Conservation (phyloP, 495 filamentous ascomycete species). For the Penicillium goetzii region DNA sequence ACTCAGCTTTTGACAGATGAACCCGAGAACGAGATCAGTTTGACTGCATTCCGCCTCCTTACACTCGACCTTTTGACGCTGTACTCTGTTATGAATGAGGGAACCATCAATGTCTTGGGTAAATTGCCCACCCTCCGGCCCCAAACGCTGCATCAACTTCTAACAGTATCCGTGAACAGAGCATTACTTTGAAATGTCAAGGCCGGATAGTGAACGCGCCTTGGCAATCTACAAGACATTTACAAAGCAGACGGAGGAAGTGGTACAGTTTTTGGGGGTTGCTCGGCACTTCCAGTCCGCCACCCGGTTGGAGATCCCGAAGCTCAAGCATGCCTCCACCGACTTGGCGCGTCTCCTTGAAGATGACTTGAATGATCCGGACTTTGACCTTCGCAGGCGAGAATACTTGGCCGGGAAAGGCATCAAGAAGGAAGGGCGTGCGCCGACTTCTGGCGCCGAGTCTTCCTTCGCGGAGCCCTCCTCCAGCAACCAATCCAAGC, state of each 20-base stretch:
- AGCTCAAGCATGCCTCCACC: slow-evolving; percentile 95
- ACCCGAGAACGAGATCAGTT: slow-evolving; percentile 94
- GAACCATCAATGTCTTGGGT: slow-evolving; percentile 97
- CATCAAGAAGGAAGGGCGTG: slow-evolving; percentile 46
- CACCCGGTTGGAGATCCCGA: slow-evolving; percentile 92
- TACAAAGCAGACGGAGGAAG: slow-evolving; percentile 86
- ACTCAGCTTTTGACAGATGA: slow-evolving; percentile 82
- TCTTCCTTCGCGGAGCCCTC: slow-evolving; percentile 22
- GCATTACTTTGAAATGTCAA: slow-evolving; percentile 98
- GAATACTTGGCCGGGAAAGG: slow-evolving; percentile 89
- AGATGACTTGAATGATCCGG: slow-evolving; percentile 92
- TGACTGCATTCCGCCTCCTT: slow-evolving; percentile 92
- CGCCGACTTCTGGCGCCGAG: slow-evolving; percentile 25
- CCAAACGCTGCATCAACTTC: background rate
- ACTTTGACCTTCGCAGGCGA: slow-evolving; percentile 91
- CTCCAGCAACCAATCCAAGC: slow-evolving; percentile 32
- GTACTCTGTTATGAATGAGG: slow-evolving; percentile 96
- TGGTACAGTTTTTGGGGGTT: slow-evolving; percentile 86
- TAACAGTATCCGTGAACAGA: slow-evolving; percentile 55
- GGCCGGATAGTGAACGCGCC: slow-evolving; percentile 87
- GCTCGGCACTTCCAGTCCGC: slow-evolving; percentile 88
- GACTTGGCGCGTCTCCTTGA: slow-evolving; percentile 87
- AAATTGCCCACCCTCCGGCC: slow-evolving; percentile 34
- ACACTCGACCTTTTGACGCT: slow-evolving; percentile 88
- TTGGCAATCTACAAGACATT: slow-evolving; percentile 93